Evolutionary conservation across 2,329 filamentous ascomycete species (phyloP).

Genomic region (Bimuria novae-zelandiae): DNA sequence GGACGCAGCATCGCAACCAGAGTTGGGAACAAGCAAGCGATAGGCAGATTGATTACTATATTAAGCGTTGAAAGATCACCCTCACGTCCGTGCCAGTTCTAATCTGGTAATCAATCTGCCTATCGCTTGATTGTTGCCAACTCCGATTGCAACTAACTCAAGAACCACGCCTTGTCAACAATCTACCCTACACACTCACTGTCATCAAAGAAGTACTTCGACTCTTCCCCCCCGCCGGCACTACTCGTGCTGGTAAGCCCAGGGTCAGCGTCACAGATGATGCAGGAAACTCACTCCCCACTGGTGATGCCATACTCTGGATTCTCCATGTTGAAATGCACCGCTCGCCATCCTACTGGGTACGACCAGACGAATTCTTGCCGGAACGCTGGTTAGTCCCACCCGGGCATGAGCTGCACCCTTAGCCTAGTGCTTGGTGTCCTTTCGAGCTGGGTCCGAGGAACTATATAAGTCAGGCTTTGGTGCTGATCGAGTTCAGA

Average conservation of each 20-base stretch:
- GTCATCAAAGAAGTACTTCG: conserved; percentile 39
- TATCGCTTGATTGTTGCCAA: too few species aligned
- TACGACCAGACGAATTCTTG: conserved; percentile 16
- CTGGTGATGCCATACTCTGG: conserved; percentile 8
- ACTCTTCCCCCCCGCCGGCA: conserved; percentile 36
- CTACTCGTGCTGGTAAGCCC: conserved; percentile 15
- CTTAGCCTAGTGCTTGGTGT: conserved; percentile 25
- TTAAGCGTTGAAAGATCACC: too few species aligned
- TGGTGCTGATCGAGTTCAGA: conserved; percentile 39
- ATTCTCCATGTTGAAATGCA: conserved; percentile 17
- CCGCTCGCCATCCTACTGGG: conserved; percentile 15
- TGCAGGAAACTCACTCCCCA: conserved; percentile 10
- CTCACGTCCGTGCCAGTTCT: too few species aligned
- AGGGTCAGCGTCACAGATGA: conserved; percentile 9
- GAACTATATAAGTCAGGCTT: conserved; percentile 44
- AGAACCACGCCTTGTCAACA: conserved; percentile 27
- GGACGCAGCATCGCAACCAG: neutral
- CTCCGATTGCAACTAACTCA: conserved; percentile 18
- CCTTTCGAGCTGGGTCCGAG: conserved; percentile 46
- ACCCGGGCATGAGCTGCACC: conserved; percentile 2
- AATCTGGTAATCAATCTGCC: too few species aligned
- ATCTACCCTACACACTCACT: conserved; percentile 30
- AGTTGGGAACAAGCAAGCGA: too few species aligned
- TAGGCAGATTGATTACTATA: too few species aligned
- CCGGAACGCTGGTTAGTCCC: conserved; percentile 19